These are phyloP conservation scores for Mayamaea pseudoterrestris DNA, from an alignment of 108 stramenopile genomes.

Conservation along the genomic window DNA sequence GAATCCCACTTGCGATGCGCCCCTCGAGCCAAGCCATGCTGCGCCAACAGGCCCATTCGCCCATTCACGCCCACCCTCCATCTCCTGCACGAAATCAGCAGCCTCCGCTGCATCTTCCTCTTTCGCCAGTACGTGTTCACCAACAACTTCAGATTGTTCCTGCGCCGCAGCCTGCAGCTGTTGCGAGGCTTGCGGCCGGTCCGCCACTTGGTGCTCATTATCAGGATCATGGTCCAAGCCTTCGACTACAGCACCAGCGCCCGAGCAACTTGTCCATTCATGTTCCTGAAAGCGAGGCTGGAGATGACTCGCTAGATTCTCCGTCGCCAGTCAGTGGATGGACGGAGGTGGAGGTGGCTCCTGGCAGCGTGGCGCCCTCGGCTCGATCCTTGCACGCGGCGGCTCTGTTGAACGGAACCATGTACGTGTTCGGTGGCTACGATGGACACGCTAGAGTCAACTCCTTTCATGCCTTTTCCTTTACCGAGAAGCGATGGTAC, in stretches of 20 bases:
- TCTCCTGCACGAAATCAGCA: too few species aligned
- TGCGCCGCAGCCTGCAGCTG: neutral
- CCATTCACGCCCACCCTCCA: too few species aligned
- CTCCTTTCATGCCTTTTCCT: slow-evolving; percentile 88
- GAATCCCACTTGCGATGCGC: too few species aligned
- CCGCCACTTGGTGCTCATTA: neutral
- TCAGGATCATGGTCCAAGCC: neutral
- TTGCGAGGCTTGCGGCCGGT: neutral
- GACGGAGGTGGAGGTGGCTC: slow-evolving; percentile 5
- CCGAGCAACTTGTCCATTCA: neutral
- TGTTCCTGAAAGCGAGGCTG: neutral
- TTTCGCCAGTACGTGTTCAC: neutral
- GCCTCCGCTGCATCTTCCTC: neutral
- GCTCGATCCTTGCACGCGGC: slow-evolving; percentile 83
- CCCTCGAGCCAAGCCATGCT: too few species aligned
- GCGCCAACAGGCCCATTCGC: too few species aligned
- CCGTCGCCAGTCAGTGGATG: slow-evolving; percentile 5
- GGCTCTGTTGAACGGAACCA: slow-evolving; percentile 34
- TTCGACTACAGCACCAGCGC: neutral
- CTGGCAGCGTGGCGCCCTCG: slow-evolving; percentile 27
- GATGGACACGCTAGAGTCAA: slow-evolving; percentile 41
- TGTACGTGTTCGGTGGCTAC: slow-evolving; percentile 40
- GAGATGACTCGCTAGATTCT: neutral
- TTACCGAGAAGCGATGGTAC: slow-evolving; percentile 54
- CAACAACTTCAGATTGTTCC: neutral